phyloP scores from a whole-genome alignment of 1,284 basidiomycete species.

The Apiotrichum porosum region DNA sequence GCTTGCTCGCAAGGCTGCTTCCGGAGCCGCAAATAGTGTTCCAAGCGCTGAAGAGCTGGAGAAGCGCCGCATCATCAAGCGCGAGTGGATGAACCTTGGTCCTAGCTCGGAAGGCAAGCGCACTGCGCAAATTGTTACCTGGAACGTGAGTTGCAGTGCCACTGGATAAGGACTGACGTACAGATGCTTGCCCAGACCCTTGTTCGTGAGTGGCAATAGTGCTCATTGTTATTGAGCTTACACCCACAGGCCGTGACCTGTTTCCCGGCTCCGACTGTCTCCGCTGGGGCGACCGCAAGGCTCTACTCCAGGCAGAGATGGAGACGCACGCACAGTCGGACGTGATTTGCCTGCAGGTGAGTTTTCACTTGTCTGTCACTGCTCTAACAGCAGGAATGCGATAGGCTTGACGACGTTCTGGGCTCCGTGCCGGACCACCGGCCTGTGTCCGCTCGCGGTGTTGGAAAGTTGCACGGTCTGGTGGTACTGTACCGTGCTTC shows the following conservation, averaged over 20 bases:
- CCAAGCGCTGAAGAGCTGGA: constrained; percentile 21
- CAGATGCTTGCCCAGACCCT: constrained; percentile 55
- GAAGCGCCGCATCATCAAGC: constrained; percentile 27
- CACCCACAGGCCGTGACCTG: constrained; percentile 63
- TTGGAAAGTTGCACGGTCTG: constrained; percentile 73
- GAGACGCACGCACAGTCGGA: constrained; percentile 58
- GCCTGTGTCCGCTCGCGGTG: constrained; percentile 61
- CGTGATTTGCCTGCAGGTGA: constrained; percentile 76
- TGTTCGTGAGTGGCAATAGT: constrained; percentile 34
- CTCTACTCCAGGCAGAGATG: constrained; percentile 71
- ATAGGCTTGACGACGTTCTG: constrained; percentile 63
- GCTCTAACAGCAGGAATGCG: constrained; percentile 40
- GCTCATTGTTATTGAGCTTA: neutral
- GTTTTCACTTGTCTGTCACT: constrained; percentile 9
- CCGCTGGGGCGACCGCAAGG: constrained; percentile 64
- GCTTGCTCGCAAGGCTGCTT: constrained; percentile 35
- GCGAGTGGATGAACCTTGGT: constrained; percentile 51
- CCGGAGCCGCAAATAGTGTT: constrained; percentile 1
- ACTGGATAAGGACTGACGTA: no score
- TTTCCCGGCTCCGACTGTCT: constrained; percentile 75
- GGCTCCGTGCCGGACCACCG: constrained; percentile 53
- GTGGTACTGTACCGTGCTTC: constrained; percentile 65
- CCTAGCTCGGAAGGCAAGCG: constrained; percentile 54
- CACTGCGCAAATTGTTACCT: constrained; percentile 63
- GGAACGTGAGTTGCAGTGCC: constrained; percentile 49